Conservation (phyloP, 2,329 filamentous ascomycete genomes). For the Tolypocladium sp. region DNA sequence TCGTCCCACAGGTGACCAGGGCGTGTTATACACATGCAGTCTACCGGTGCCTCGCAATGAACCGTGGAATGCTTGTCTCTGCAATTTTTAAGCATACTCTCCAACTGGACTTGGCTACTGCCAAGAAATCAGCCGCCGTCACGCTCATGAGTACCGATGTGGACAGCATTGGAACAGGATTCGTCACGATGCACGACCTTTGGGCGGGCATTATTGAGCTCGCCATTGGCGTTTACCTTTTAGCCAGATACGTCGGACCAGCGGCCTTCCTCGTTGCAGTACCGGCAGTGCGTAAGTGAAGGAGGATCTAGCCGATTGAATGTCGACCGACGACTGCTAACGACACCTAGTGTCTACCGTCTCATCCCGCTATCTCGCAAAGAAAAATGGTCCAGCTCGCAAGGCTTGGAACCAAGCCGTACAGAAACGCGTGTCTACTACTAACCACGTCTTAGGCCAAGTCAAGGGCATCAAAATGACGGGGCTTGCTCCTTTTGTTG, state of each 20-base stretch:
- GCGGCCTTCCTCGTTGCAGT: conserved; percentile 40
- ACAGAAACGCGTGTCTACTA: conserved; percentile 19
- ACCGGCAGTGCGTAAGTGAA: conserved; percentile 47
- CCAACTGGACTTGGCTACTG: conserved; percentile 13
- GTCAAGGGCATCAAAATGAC: conserved; percentile 28
- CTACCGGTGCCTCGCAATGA: conserved; percentile 19
- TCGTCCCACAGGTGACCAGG: conserved; percentile 6
- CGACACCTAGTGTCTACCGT: conserved; percentile 27
- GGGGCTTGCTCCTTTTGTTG: conserved; percentile 14
- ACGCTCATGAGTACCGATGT: conserved; percentile 38
- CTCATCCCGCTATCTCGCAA: conserved; percentile 28
- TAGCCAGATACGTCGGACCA: conserved; percentile 1
- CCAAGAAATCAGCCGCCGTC: conserved; percentile 23
- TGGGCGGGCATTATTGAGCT: conserved; percentile 21
- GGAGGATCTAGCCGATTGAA: not conserved
- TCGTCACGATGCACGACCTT: conserved; percentile 18
- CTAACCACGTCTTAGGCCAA: conserved; percentile 16
- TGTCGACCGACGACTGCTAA: conserved; percentile 3
- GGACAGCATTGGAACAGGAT: conserved; percentile 19
- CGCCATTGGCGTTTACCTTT: conserved; percentile 5
- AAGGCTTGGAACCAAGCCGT: conserved; percentile 17
- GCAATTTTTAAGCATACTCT: conserved; percentile 39
- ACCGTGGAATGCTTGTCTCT: conserved; percentile 23
- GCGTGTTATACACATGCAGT: conserved; percentile 19
- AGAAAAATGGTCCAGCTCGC: conserved; percentile 30